Conservation (phyloP, 2,329 filamentous ascomycete species). For the Scopulariopsis brevicaulis region DNA sequence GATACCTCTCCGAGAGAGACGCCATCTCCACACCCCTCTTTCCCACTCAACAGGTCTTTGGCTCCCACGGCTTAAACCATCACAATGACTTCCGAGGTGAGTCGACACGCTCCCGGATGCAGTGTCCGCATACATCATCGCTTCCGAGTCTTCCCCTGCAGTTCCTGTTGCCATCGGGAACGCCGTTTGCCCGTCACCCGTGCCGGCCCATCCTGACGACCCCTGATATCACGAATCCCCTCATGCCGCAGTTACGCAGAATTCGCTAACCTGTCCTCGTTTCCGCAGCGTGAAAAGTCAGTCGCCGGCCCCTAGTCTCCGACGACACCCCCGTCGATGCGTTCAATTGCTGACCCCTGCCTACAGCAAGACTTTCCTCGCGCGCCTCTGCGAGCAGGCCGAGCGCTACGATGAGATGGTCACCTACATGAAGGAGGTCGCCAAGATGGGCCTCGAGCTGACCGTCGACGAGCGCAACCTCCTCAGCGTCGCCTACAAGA, state of each 20-base stretch:
- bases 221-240: neutral
- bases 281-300: conserved; percentile 58
- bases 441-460: conserved; percentile 72
- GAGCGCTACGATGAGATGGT: conserved; percentile 99
- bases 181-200: neutral
- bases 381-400: conserved; percentile 99
- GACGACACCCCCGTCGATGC: neutral
- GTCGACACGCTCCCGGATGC: conserved; percentile 14
- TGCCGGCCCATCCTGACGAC: neutral
- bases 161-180: neutral
- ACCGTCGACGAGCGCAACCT: conserved; percentile 98
- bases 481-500: conserved; percentile 98
- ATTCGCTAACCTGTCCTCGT: conserved; percentile 23
- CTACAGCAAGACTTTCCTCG: conserved; percentile 96
- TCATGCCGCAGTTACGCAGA: conserved; percentile 4
- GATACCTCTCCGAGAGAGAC: neutral
- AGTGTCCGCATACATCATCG: neutral
- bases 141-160: neutral
- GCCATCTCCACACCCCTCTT: conserved; percentile 3
- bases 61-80: conserved; percentile 5
- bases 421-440: conserved; percentile 99
- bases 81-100: conserved; percentile 54
- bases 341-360: neutral
- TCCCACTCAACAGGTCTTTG: neutral
- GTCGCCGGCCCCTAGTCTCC: conserved; percentile 12